Evolutionary conservation across 805 yeast species (phyloP).

Genomic region (Candida pseudofarinosa): DNA sequence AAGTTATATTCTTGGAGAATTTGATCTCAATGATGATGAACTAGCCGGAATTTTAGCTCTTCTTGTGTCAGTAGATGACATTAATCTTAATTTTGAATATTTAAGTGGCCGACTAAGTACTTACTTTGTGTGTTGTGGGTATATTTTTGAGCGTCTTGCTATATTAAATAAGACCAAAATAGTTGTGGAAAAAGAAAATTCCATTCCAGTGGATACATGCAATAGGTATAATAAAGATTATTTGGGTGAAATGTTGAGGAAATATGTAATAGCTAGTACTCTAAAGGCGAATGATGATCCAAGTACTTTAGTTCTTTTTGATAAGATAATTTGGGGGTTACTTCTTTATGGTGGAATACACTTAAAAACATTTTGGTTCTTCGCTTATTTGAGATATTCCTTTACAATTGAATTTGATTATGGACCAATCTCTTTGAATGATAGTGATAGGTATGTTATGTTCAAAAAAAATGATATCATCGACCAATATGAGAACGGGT

Average conservation of each 20-base stretch:
- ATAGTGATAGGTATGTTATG: conserved; percentile 25
- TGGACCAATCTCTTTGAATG: conserved; percentile 19
- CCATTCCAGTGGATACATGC: conserved; percentile 6
- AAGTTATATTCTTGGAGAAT: conserved; percentile 12
- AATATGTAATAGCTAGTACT: conserved; percentile 32
- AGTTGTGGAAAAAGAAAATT: conserved; percentile 6
- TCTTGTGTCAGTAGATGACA: conserved; percentile 8
- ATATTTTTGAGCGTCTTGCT: conserved; percentile 18
- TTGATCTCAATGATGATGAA: conserved; percentile 6
- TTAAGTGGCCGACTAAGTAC: conserved; percentile 22
- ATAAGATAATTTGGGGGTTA: conserved; percentile 40
- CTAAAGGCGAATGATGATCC: conserved; percentile 36
- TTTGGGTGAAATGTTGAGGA: conserved; percentile 34
- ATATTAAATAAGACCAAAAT: conserved; percentile 5
- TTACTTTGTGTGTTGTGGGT: conserved; percentile 19
- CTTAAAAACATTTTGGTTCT: conserved; percentile 39
- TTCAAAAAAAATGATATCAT: conserved; percentile 11
- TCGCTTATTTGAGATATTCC: conserved; percentile 31
- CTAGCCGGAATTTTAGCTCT: conserved; percentile 7
- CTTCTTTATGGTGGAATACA: conserved; percentile 43
- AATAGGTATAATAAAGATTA: conserved; percentile 5
- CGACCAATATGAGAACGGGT: conserved; percentile 12
- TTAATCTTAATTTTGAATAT: conserved; percentile 11
- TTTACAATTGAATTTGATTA: conserved; percentile 17
- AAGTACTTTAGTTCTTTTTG: conserved; percentile 23